Percentiles rank a stretch among this genome's conserved stretches.
These are phyloP conservation scores for Cladosporium oxysporum DNA, from an alignment of 2,329 filamentous ascomycete species.

Conservation along the genomic window DNA sequence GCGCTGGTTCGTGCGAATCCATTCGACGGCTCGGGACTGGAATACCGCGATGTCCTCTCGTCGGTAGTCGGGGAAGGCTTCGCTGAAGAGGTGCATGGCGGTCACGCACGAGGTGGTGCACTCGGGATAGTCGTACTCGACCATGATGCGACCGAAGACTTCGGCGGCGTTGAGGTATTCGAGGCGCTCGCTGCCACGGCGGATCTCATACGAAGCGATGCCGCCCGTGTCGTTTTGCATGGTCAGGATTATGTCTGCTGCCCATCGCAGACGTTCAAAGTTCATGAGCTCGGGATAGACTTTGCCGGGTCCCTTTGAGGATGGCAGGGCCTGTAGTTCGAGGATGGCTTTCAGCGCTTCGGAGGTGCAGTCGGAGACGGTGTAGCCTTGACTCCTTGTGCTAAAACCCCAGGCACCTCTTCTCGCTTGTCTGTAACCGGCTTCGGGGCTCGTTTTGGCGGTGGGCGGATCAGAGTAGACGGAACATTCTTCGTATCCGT, in stretches of 20 bases:
- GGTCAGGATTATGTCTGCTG: constrained; percentile 84
- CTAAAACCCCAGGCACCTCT: constrained; percentile 98
- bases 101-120: constrained; percentile 96
- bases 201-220: constrained; percentile 86
- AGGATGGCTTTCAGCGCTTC: constrained; percentile 88
- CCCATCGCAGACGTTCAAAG: constrained; percentile 78
- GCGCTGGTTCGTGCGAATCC: constrained; percentile 78
- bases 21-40: constrained; percentile 71
- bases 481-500: constrained; percentile 69
- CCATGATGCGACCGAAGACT: constrained; percentile 96
- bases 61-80: constrained; percentile 80
- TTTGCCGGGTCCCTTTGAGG: constrained; percentile 40
- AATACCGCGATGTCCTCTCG: constrained; percentile 71
- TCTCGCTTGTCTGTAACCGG: constrained; percentile 76
- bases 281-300: constrained; percentile 71
- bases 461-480: constrained; percentile 37
- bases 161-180: constrained; percentile 93
- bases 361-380: constrained; percentile 90
- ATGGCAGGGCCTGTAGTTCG: constrained; percentile 73
- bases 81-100: constrained; percentile 77
- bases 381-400: constrained; percentile 88
- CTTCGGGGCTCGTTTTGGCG: constrained; percentile 31
- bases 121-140: constrained; percentile 97
- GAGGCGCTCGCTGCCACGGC: constrained; percentile 73
- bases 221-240: constrained; percentile 89